Evolutionary conservation across 2,329 filamentous ascomycete species (phyloP).

Genomic region (Trichoderma sp.): DNA sequence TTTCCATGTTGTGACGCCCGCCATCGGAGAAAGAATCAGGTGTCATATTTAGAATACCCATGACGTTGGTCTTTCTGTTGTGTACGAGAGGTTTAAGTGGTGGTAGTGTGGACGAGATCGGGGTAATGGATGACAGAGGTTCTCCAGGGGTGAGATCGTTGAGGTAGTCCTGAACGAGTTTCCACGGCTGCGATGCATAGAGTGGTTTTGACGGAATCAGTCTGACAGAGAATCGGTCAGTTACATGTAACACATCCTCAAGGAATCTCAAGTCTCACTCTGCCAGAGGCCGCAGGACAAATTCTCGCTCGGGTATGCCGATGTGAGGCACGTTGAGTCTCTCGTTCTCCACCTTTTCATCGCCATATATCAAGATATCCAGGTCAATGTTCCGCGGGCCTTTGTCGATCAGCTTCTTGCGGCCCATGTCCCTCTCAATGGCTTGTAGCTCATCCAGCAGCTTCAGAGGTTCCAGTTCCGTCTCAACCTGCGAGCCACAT

Average conservation of each 20-base stretch:
- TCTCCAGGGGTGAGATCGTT: constrained; percentile 57
- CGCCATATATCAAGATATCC: constrained; percentile 83
- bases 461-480: constrained; percentile 70
- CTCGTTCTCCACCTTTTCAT: constrained; percentile 65
- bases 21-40: constrained; percentile 98
- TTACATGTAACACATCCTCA: background rate
- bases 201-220: constrained; percentile 59
- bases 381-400: constrained; percentile 93
- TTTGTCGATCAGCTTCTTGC: constrained; percentile 86
- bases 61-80: constrained; percentile 71
- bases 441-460: constrained; percentile 80
- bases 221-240: constrained; percentile 39
- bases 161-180: constrained; percentile 61
- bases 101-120: constrained; percentile 50
- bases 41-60: constrained; percentile 94
- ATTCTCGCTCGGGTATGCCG: constrained; percentile 86
- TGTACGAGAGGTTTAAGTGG: constrained; percentile 62
- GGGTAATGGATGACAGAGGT: constrained; percentile 62
- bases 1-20: constrained; percentile 60
- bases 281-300: constrained; percentile 84
- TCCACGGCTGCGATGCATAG: constrained; percentile 59
- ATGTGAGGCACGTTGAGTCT: constrained; percentile 83
- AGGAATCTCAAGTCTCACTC: constrained; percentile 57
- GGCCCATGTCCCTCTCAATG: constrained; percentile 78
- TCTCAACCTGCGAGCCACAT: constrained; percentile 67